These are phyloP conservation scores for Diutina scorzettiae DNA, from an alignment of 1,139 yeast genomes.

Conservation along the genomic window DNA sequence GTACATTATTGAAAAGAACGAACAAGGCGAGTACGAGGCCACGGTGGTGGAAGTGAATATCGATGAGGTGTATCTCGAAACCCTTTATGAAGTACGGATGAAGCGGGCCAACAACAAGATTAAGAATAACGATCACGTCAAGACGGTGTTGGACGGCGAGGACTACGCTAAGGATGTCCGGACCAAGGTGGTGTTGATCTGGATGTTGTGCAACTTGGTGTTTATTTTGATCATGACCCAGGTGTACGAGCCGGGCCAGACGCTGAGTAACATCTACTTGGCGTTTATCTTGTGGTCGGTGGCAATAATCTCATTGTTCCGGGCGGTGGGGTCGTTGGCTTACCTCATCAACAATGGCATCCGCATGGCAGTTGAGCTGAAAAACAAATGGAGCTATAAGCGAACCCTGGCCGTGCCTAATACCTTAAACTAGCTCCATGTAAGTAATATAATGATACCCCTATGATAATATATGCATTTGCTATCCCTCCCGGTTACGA, in stretches of 20 bases:
- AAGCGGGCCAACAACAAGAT: constrained; percentile 54
- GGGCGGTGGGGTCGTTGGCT: constrained; percentile 68
- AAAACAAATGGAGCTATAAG: constrained; percentile 31
- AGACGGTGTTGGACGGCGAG: constrained; percentile 40
- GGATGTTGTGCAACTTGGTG: constrained; percentile 76
- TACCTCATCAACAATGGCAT: constrained; percentile 41
- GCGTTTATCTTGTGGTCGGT: constrained; percentile 86
- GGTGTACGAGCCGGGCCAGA: constrained; percentile 55
- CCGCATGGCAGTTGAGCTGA: constrained; percentile 28
- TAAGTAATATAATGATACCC: no score
- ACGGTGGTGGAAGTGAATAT: constrained; percentile 85
- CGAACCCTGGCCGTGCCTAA: constrained; percentile 10
- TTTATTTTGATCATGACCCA: constrained; percentile 81
- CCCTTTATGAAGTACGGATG: constrained; percentile 61
- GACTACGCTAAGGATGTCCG: constrained; percentile 93
- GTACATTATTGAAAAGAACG: constrained; percentile 35
- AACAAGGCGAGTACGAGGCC: constrained; percentile 66
- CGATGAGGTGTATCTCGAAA: constrained; percentile 75
- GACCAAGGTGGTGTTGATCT: constrained; percentile 82
- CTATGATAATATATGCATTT: no score
- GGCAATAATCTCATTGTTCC: constrained; percentile 64
- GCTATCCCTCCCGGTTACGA: no score
- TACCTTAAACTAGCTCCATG: background rate
- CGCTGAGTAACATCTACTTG: constrained; percentile 53
- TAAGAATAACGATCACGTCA: constrained; percentile 23